phyloP scores from a whole-genome alignment of 805 yeast species.

The Kodamaea kaohsiungensis region DNA sequence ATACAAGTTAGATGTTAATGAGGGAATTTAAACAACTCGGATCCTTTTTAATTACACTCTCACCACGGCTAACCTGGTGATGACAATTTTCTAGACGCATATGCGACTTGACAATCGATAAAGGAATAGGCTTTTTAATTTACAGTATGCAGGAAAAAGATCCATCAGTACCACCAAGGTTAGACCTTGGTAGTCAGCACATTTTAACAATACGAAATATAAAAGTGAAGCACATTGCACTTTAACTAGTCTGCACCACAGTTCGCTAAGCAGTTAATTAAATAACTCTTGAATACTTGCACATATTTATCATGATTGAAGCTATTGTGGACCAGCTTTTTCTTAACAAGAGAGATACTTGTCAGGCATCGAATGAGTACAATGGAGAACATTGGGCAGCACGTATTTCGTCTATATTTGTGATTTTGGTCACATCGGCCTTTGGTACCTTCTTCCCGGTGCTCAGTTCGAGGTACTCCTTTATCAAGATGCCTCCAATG shows the following conservation, averaged over 20 bases:
- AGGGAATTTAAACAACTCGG: too few relatives aligned
- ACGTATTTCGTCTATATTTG: slow-evolving; percentile 65
- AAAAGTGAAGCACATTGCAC: too few relatives aligned
- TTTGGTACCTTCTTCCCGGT: slow-evolving; percentile 65
- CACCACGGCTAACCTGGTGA: too few relatives aligned
- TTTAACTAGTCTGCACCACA: background rate
- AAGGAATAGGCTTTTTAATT: too few relatives aligned
- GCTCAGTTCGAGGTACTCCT: slow-evolving; percentile 58
- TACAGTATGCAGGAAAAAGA: too few relatives aligned
- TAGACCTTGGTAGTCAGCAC: slow-evolving; percentile 6
- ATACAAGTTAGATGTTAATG: too few relatives aligned
- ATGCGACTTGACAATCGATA: too few relatives aligned
- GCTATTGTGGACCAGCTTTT: slow-evolving; percentile 11
- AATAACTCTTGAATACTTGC: background rate
- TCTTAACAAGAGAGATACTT: slow-evolving; percentile 31
- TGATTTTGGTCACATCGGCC: slow-evolving; percentile 53
- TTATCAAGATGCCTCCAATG: slow-evolving; percentile 58
- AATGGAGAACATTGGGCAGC: slow-evolving; percentile 45
- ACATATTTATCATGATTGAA: slow-evolving; percentile 6
- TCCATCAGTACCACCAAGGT: too few relatives aligned
- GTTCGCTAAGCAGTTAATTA: background rate
- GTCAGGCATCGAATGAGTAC: slow-evolving; percentile 45
- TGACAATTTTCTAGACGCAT: too few relatives aligned
- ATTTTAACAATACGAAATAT: background rate
- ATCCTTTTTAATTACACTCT: too few relatives aligned